Percentiles rank a stretch among this genome's conserved stretches.
Conservation (phyloP, 163 green algal species). For the Smithsoniella earleae region DNA sequence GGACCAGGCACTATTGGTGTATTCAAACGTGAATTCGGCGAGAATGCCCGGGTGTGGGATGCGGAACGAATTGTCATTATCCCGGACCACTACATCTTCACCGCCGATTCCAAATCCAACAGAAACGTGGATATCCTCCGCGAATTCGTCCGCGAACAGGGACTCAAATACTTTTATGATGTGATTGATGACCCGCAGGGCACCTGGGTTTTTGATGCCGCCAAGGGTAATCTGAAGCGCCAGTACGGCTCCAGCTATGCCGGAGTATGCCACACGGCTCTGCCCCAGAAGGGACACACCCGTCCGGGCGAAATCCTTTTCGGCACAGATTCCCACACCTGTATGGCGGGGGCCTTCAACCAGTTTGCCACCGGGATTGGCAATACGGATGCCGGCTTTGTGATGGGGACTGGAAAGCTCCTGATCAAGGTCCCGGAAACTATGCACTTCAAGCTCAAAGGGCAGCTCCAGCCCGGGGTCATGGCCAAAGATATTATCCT, state of each 20-base stretch:
- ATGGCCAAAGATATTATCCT: no score
- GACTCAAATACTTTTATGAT: conserved; percentile 99
- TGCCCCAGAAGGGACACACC: conserved; percentile 88
- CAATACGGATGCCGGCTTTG: conserved; percentile 95
- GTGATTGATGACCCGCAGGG: no score
- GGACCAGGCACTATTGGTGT: conserved; percentile 91
- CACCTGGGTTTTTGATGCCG: no score
- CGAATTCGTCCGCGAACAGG: no score
- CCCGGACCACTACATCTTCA: conserved; percentile 98
- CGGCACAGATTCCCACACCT: conserved; percentile 93
- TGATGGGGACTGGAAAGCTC: conserved; percentile 92
- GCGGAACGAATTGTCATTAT: conserved; percentile 84
- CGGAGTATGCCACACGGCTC: no score
- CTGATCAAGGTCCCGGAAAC: conserved; percentile 90
- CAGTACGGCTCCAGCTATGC: no score
- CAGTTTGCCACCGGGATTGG: conserved; percentile 90
- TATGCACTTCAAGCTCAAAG: conserved; percentile 87
- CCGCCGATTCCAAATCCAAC: conserved; percentile 77
- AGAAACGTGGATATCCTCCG: conserved; percentile 94
- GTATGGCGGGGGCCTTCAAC: conserved; percentile 91
- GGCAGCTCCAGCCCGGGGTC: conserved; percentile 85
- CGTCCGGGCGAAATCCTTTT: conserved; percentile 87
- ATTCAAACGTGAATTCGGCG: conserved; percentile 91
- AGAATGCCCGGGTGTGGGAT: conserved; percentile 85
- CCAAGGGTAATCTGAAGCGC: no score